These are phyloP conservation scores for Neonectria faginata DNA, from an alignment of 2,329 filamentous ascomycete genomes.

Conservation along the genomic window DNA sequence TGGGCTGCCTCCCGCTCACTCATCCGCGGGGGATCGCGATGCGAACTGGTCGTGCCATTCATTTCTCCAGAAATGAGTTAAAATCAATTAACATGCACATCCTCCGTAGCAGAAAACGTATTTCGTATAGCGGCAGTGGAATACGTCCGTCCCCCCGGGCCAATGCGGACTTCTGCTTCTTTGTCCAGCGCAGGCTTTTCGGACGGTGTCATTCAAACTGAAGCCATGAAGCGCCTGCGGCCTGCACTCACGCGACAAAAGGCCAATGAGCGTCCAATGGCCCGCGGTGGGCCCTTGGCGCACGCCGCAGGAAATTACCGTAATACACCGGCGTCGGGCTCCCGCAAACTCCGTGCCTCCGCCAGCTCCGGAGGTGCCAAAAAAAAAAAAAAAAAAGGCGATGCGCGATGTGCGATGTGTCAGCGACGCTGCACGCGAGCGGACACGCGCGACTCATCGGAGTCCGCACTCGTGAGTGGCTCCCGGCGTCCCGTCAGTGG, in stretches of 20 bases:
- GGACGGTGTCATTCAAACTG: not conserved
- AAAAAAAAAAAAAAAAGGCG: not conserved
- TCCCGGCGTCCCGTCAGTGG: slow-evolving; percentile 22
- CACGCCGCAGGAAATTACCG: slow-evolving; percentile 44
- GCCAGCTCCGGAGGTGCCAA: slow-evolving; percentile 32
- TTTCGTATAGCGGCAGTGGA: not conserved
- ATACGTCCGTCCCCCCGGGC: not conserved
- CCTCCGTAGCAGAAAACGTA: not conserved
- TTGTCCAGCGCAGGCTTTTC: not conserved
- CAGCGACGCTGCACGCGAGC: slow-evolving; percentile 34
- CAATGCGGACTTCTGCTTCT: not conserved
- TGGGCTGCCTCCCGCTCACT: slow-evolving; percentile 26
- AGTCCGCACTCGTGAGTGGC: slow-evolving; percentile 35
- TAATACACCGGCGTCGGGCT: slow-evolving; percentile 43
- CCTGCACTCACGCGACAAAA: slow-evolving; percentile 40
- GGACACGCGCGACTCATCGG: slow-evolving; percentile 30
- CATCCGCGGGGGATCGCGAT: not conserved
- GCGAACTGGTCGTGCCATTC: not conserved
- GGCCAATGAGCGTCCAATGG: slow-evolving; percentile 1
- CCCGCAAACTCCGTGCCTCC: slow-evolving; percentile 44
- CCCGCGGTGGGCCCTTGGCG: slow-evolving; percentile 38
- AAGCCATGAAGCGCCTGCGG: not conserved
- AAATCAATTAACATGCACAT: slow-evolving; percentile 9
- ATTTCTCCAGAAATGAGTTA: not conserved
- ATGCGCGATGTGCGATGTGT: slow-evolving; percentile 29